Percentiles rank a stretch among this genome's conserved stretches.
phyloP scores from a whole-genome alignment of 768 basidiomycete genomes.

The Russula olivacea region DNA sequence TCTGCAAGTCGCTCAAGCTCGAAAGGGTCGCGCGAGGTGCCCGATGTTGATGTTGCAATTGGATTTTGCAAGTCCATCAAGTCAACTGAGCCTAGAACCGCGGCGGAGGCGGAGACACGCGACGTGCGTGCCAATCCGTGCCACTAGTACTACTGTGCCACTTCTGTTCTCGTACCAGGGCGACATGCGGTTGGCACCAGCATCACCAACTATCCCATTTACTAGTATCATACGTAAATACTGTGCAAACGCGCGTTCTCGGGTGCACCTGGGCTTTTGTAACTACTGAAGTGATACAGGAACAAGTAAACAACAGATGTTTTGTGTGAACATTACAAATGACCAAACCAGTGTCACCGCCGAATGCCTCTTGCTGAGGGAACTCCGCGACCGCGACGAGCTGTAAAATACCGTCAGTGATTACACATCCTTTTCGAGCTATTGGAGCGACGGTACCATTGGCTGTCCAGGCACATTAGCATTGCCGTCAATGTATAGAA shows the following conservation, averaged over 20 bases:
- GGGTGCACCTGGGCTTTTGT: background rate
- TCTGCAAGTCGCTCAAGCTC: conserved; percentile 68
- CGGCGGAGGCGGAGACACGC: background rate
- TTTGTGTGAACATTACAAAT: conserved; percentile 18
- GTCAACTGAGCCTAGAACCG: background rate
- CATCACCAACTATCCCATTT: background rate
- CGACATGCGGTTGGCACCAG: too few species aligned
- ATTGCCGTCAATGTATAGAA: conserved; percentile 10
- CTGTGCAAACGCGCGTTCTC: background rate
- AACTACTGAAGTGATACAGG: conserved; percentile 17
- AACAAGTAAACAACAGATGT: conserved; percentile 16
- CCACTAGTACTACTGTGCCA: too few species aligned
- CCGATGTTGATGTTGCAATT: conserved; percentile 1
- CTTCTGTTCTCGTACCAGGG: background rate
- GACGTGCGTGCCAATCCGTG: background rate
- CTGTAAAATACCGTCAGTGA: conserved; percentile 37
- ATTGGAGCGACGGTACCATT: conserved; percentile 48
- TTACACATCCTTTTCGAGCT: background rate
- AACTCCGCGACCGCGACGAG: conserved; percentile 83
- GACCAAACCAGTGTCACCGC: conserved; percentile 43
- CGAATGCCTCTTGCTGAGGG: conserved; percentile 73
- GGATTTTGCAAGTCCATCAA: conserved; percentile 15
- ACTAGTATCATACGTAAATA: background rate
- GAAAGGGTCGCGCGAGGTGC: conserved; percentile 45
- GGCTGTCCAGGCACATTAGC: conserved; percentile 41